Conservation (phyloP, 371 early-diverging fungal species). For the Circinella minor region DNA sequence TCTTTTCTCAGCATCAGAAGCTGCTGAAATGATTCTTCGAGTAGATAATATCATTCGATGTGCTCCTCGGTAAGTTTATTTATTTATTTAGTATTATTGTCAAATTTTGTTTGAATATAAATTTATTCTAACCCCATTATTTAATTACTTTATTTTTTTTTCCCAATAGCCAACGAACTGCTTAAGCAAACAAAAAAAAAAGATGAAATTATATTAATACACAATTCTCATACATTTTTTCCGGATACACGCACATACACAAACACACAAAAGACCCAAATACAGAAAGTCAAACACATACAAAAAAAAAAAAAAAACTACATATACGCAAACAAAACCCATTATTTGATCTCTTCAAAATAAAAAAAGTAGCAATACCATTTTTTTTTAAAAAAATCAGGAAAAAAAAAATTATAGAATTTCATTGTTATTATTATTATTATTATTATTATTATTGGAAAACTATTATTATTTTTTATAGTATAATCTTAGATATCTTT, state of each 20-base stretch:
- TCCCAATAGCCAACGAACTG: conserved; percentile 11
- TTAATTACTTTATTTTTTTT: background rate
- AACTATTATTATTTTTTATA: background rate
- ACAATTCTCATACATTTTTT: background rate
- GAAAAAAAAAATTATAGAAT: background rate
- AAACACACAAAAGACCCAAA: background rate
- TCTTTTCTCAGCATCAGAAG: conserved; percentile 96
- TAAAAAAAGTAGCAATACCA: conserved; percentile 9
- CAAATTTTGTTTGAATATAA: background rate
- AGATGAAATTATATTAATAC: background rate
- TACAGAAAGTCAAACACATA: too few species aligned
- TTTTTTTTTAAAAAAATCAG: background rate
- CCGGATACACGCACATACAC: background rate
- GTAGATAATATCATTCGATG: conserved; percentile 99
- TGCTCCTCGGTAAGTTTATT: conserved; percentile 72
- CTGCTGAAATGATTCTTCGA: conserved; percentile 98
- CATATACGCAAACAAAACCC: too few species aligned
- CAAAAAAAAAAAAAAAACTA: too few species aligned
- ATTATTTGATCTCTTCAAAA: background rate
- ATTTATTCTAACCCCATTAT: too few species aligned
- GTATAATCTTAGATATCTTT: background rate
- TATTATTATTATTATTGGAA: background rate
- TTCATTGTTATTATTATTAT: background rate
- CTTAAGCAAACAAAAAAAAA: background rate
- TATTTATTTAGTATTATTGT: background rate